Evolutionary conservation across 805 yeast genomes (phyloP), one percentile per base, ranked within the genome.

Genomic region (Limtongozyma cylindracea): DNA sequence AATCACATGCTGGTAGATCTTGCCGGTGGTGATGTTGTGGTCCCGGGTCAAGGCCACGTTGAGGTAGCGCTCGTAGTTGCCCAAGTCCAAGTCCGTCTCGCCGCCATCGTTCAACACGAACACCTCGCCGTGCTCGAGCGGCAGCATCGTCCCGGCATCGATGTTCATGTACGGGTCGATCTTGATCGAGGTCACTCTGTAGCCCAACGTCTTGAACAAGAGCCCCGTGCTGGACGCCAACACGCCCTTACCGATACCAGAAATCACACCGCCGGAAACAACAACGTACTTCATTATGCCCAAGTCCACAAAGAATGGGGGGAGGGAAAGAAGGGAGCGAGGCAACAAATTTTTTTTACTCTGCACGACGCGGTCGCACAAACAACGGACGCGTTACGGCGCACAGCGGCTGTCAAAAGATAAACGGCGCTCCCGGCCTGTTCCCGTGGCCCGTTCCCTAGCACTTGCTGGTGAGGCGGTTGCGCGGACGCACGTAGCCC

Each of bases 111-210:
- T 76, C 40, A 88, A 59, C 23, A 88, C 96, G 44, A 88, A 88
- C 44, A 93, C 92, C 49, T 88, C 99, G 36, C 99, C 98, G 43
- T 88, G 99, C 49, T 88, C 99, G 41, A 88, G 56, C 12, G 99
- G 99, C 19, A 94, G 77, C 99, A 88, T 88, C 20, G 99, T 88
- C 37, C 99, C 99, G 18, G 99, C 99, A 53, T 88, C 99, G 34
- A 88, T 78, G 53, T 88, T 88, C 91, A 88, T 76, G 51, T 88
- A 88, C 19, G 99, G 99, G 53, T 88, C 99, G 39, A 88, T 88
- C 49, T 88, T 88, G 54, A 88, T 84, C 10, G 96, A 80, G 4
- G 98, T 84, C 29, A 84, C 96, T 42, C 91, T 70, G 38, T 74
- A 60, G 28, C 99, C 99, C 27, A 77, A 53, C 19, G 98, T 82